A percentile compares a stretch with the other conserved stretches of the same genome.
Evolutionary conservation across 345 rosid genomes (phyloP).

Genomic region (Ceriops zippeliana): DNA sequence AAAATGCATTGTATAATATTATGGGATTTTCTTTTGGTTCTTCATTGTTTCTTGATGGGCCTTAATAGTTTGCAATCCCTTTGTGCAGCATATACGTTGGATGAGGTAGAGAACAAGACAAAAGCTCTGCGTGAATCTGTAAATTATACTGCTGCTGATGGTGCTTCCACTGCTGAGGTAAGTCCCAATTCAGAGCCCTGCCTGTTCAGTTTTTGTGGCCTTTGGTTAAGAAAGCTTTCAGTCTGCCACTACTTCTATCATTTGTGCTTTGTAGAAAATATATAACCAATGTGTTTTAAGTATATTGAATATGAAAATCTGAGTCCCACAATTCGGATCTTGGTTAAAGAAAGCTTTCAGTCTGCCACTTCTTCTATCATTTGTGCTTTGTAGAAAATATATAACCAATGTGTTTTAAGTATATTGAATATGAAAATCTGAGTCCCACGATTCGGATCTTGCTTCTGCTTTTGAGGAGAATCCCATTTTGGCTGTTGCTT

Average conservation of each 20-base stretch:
- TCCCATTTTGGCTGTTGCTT: not conserved
- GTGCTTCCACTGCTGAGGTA: slow-evolving; percentile 56
- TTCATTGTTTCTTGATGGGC: not conserved
- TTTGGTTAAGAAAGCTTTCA: not conserved
- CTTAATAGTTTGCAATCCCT: not conserved
- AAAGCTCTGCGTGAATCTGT: slow-evolving; percentile 61
- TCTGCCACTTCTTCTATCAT: not conserved
- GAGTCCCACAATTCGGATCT: not conserved
- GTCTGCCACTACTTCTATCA: not conserved
- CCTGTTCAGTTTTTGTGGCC: not conserved
- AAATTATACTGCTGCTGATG: slow-evolving; percentile 26
- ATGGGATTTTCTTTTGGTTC: not conserved
- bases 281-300: not conserved
- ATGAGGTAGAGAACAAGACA: slow-evolving; percentile 68
- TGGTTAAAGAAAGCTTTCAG: not conserved
- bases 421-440: not conserved
- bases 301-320: not conserved
- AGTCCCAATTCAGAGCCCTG: slow-evolving; percentile 12
- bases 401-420: not conserved
- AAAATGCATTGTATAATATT: not conserved
- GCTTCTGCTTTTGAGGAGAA: not conserved
- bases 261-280: not conserved
- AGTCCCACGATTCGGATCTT: not conserved
- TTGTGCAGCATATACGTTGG: slow-evolving; percentile 59
- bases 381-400: not conserved